Base-by-base conservation (phyloP, 2,329 filamentous ascomycete species). In the Diaporthe vaccinii region DNA sequence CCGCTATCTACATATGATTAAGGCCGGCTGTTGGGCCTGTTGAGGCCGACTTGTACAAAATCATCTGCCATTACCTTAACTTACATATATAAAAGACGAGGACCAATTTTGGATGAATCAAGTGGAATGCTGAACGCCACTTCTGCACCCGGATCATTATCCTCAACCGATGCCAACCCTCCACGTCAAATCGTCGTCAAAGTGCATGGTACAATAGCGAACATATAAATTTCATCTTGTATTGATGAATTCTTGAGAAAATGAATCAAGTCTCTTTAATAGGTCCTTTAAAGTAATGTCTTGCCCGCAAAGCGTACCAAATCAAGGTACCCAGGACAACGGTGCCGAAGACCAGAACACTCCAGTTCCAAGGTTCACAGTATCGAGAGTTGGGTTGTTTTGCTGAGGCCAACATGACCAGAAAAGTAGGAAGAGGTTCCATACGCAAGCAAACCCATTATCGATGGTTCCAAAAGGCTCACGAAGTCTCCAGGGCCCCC, bases 401-500 rank as follows among this genome's bases (percentile, higher is more conserved):
- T 77, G 78, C 5, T 84, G 83, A 0, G 83, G 89, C 87, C 86
- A 90, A 65, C 91, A 88, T 25, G 84, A 87, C 85, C 88, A 91
- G 81, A 92, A 91, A 12, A 89, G 85, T 4, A 91, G 83, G 61
- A 91, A 86, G 1, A 87, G 75, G 79, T 88, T 86, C 78, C 90
- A 92, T 4, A 84, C 72, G 78, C 87, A 89, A 1, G 89, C 86
- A 69, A 90, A 88, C 1, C 84, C 79, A 76, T 91, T 92, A 79
- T 91, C 91, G 36, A 86, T 78, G 12, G 86, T 88, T 0, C 90
- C 90, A 2, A 89, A 79, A 0, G 84, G 79, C 7, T 89, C 89
- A 0, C 87, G 87, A 0, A 91, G 74, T 69, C 85, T 86, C 85
- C 89, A 91, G 0, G 89, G 89, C 0, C 90, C 90, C 89, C 89